These are phyloP conservation scores for Linum trigynum DNA, from an alignment of 345 rosid genomes.

Conservation along the genomic window DNA sequence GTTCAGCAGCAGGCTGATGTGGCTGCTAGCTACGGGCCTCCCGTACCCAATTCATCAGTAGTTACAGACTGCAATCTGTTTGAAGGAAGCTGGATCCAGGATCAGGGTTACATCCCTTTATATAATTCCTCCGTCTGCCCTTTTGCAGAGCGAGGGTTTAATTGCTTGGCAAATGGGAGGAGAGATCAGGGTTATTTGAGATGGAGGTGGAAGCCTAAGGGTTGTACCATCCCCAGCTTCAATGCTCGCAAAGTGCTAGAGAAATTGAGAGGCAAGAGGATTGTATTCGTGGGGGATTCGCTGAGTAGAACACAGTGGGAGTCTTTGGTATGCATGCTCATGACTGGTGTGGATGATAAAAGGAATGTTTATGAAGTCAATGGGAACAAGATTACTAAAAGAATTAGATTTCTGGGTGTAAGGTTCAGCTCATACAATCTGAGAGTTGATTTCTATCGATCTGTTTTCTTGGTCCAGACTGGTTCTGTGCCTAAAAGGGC, in stretches of 20 bases:
- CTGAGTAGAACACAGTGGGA: conserved; percentile 94
- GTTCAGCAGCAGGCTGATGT: conserved; percentile 20
- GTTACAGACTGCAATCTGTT: conserved; percentile 33
- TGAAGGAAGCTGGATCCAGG: conserved; percentile 53
- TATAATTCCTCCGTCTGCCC: conserved; percentile 74
- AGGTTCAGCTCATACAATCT: conserved; percentile 39
- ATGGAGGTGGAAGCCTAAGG: conserved; percentile 76
- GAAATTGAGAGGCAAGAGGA: conserved; percentile 55
- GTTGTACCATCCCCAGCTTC: conserved; percentile 52
- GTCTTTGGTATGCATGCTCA: conserved; percentile 75
- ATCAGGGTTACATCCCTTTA: conserved; percentile 43
- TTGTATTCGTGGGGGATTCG: conserved; percentile 86
- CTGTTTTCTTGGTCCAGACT: conserved; percentile 53
- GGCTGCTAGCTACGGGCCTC: conserved; percentile 12
- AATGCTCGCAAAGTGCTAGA: conserved; percentile 33
- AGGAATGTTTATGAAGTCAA: conserved; percentile 49
- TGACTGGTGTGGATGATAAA: conserved; percentile 60
- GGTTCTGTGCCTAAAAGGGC: conserved; percentile 41
- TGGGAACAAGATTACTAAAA: conserved; percentile 48
- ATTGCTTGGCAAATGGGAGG: conserved; percentile 67
- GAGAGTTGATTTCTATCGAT: conserved; percentile 53
- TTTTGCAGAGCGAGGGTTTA: conserved; percentile 58
- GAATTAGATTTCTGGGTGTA: conserved; percentile 50
- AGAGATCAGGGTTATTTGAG: conserved; percentile 44
- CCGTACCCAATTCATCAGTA: conserved; percentile 16